These are phyloP conservation scores for Epichloe typhina DNA, from an alignment of 2,329 filamentous ascomycete genomes.

Conservation along the genomic window DNA sequence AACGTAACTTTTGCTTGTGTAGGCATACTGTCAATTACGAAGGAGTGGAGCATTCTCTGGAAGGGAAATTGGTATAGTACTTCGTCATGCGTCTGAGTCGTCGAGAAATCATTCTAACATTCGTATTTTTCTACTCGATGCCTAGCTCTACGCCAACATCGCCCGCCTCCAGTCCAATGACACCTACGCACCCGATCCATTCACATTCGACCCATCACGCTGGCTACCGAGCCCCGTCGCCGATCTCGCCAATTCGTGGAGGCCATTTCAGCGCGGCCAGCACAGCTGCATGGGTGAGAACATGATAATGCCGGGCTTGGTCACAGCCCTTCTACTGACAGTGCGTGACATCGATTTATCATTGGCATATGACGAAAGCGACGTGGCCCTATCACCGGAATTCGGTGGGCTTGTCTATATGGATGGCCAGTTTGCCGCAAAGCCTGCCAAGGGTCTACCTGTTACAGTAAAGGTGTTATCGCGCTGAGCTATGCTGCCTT, in stretches of 20 bases:
- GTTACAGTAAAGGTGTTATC: neutral
- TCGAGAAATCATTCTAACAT: neutral
- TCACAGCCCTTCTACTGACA: neutral
- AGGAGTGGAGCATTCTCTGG: neutral
- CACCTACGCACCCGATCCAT: neutral
- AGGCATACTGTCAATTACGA: neutral
- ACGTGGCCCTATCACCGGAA: neutral
- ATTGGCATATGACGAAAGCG: neutral
- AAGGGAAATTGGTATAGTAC: neutral
- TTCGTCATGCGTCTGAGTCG: neutral
- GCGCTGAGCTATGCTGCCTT: neutral
- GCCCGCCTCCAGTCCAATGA: neutral
- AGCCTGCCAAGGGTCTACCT: slow-evolving; percentile 1
- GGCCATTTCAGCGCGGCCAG: slow-evolving; percentile 1
- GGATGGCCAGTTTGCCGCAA: slow-evolving; percentile 1
- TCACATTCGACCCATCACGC: neutral
- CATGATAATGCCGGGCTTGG: slow-evolving; percentile 2
- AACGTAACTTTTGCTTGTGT: neutral
- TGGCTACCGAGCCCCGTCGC: slow-evolving; percentile 1
- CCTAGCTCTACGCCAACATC: neutral
- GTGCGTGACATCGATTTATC: neutral
- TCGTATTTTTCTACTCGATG: neutral
- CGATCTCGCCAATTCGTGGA: neutral
- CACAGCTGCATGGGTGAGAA: slow-evolving; percentile 4
- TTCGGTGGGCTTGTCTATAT: neutral